Evolutionary conservation across 768 basidiomycete species (phyloP).

Genomic region (Hygrophoropsis aurantiaca): DNA sequence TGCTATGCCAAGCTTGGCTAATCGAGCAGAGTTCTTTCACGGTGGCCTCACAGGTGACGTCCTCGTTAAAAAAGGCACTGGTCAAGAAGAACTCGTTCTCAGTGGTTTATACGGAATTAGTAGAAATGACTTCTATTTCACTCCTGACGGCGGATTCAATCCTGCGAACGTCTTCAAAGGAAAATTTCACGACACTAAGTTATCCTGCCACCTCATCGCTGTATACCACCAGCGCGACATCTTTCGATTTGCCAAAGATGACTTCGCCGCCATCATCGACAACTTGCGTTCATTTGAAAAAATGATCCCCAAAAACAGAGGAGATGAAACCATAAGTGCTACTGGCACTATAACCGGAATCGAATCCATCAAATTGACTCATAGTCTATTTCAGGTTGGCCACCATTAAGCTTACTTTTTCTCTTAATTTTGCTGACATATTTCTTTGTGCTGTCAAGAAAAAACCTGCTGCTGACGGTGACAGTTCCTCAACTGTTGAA

Average conservation of each 20-base stretch:
- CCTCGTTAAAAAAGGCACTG: not conserved
- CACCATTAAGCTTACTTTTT: not conserved
- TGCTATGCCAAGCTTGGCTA: not conserved
- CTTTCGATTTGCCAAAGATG: not conserved
- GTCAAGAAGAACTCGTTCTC: not conserved
- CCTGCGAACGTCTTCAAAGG: constrained; percentile 2
- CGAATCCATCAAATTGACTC: not conserved
- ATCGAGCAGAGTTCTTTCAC: not conserved
- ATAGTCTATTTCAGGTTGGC: constrained; percentile 1
- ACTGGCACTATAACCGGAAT: not conserved
- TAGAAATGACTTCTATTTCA: constrained; percentile 3
- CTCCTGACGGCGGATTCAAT: not conserved
- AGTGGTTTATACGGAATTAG: constrained; percentile 1
- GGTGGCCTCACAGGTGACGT: not conserved
- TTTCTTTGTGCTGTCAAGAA: too few species aligned
- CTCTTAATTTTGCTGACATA: too few species aligned
- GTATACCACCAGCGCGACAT: not conserved
- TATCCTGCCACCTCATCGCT: constrained; percentile 1
- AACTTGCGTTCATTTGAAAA: constrained; percentile 1
- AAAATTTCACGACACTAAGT: not conserved
- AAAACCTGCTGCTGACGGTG: not conserved
- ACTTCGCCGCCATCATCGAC: not conserved
- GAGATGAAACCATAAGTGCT: not conserved
- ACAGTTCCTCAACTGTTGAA: not conserved
- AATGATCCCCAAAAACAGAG: not conserved